Evolutionary conservation across 73 alveolate species (phyloP).

Genomic region (Tetrahymena borealis): DNA sequence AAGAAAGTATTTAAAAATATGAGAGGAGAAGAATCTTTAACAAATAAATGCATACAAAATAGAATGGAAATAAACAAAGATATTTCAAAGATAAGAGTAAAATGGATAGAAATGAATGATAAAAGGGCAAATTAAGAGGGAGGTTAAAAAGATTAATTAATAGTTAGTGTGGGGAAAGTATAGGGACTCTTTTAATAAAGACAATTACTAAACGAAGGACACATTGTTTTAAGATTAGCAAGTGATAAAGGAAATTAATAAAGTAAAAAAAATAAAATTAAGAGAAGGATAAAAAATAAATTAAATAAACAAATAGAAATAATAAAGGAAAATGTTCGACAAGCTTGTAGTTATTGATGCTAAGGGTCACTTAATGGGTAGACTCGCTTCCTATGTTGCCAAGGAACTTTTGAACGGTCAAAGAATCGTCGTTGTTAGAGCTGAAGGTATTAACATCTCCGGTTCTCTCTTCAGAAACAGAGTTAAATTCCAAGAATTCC

Average conservation of each 20-base stretch:
- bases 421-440: constrained; percentile 88
- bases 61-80: neutral
- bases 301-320: neutral
- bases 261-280: neutral
- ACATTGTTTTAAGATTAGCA: neutral
- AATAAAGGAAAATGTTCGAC: constrained; percentile 70
- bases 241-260: neutral
- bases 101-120: neutral
- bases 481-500: constrained; percentile 69
- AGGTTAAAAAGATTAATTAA: neutral
- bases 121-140: constrained; percentile 3
- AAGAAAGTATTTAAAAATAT: neutral
- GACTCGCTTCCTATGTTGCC: constrained; percentile 96
- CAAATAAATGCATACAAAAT: neutral
- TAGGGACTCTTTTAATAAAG: neutral
- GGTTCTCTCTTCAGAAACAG: constrained; percentile 41
- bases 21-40: neutral
- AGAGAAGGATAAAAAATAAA: neutral
- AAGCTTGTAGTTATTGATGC: constrained; percentile 94
- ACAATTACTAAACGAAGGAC: neutral
- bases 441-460: constrained; percentile 73
- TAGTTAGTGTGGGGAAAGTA: neutral
- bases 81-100: neutral
- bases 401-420: constrained; percentile 91
- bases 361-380: constrained; percentile 98